A percentile compares a stretch with the other conserved stretches of the same genome.
phyloP scores from a whole-genome alignment of 2,329 filamentous ascomycete species.

The Gremmenia infestans region DNA sequence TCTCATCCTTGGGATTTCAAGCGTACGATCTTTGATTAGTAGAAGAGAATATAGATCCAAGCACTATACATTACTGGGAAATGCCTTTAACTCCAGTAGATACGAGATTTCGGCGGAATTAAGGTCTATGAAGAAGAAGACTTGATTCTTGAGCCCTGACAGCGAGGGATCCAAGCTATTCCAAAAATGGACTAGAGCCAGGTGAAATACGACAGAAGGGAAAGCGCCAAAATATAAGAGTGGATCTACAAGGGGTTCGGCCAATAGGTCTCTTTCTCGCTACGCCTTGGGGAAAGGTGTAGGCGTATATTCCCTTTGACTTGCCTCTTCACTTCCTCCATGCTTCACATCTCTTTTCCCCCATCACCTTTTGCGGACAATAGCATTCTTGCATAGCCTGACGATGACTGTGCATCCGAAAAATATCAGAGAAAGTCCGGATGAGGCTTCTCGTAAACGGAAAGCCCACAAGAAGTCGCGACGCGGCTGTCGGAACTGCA shows the following conservation, averaged over 20 bases:
- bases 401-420: background rate
- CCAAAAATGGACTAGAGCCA: background rate
- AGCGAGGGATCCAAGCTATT: background rate
- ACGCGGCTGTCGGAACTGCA: conserved; percentile 52
- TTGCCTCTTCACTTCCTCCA: background rate
- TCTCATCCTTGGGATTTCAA: too few relatives aligned
- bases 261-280: background rate
- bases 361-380: background rate
- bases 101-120: too few relatives aligned
- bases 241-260: background rate
- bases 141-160: background rate
- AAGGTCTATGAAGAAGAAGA: background rate
- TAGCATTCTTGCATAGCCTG: background rate
- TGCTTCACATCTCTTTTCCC: background rate
- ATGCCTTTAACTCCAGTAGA: too few relatives aligned
- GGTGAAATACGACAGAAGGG: background rate
- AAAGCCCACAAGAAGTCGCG: conserved; percentile 48
- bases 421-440: background rate
- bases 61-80: too few relatives aligned
- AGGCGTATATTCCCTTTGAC: background rate
- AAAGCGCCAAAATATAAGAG: background rate
- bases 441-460: conserved; percentile 9
- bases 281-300: background rate
- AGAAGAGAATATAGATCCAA: background rate
- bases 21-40: background rate